These are phyloP conservation scores for Saturnispora galanensis DNA, from an alignment of 805 yeast genomes.

Conservation along the genomic window DNA sequence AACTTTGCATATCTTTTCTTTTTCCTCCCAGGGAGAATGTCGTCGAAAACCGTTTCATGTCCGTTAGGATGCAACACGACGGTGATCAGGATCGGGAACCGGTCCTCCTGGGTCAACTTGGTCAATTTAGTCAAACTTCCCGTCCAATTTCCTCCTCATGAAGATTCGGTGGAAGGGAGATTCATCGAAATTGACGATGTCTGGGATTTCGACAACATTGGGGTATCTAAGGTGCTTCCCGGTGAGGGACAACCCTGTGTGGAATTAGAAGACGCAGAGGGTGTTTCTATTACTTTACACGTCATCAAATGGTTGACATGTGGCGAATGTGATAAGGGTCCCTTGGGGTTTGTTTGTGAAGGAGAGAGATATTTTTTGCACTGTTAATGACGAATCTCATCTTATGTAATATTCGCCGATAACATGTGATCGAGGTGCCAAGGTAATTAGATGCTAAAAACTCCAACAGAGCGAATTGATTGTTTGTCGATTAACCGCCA, in stretches of 20 bases:
- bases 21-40: background rate
- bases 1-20: too few species aligned
- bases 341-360: slow-evolving; percentile 55
- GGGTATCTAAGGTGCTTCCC: slow-evolving; percentile 43
- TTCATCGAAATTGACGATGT: slow-evolving; percentile 37
- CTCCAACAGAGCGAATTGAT: too few species aligned
- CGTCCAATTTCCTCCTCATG: slow-evolving; percentile 1
- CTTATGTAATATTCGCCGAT: background rate
- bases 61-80: slow-evolving; percentile 13
- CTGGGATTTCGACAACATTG: slow-evolving; percentile 76
- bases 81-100: slow-evolving; percentile 1
- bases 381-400: background rate
- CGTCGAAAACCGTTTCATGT: slow-evolving; percentile 8
- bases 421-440: too few species aligned
- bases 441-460: too few species aligned
- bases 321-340: slow-evolving; percentile 73
- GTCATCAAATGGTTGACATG: slow-evolving; percentile 53
- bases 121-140: background rate
- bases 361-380: background rate
- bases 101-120: background rate
- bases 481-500: too few species aligned
- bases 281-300: slow-evolving; percentile 16
- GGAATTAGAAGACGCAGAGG: slow-evolving; percentile 15
- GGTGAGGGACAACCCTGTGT: slow-evolving; percentile 2
- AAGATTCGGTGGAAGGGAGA: background rate